phyloP scores from a whole-genome alignment of 2,329 filamentous ascomycete genomes.

The Aspergillus transmontanensis region DNA sequence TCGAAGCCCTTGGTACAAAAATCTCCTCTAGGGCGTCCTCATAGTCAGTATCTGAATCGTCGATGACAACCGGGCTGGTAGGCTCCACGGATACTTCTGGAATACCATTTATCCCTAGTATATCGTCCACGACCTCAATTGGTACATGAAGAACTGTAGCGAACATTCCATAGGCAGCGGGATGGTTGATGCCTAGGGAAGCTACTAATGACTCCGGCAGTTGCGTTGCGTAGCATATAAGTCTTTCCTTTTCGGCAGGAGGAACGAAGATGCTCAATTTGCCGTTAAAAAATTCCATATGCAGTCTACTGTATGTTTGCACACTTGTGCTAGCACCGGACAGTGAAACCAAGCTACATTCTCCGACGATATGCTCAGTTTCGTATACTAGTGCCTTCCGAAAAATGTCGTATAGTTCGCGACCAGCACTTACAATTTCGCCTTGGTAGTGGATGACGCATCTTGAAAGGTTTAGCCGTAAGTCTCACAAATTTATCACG shows the following conservation, averaged over 20 bases:
- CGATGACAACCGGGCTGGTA: too few relatives aligned
- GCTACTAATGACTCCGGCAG: background rate
- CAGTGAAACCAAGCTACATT: background rate
- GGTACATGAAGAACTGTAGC: constrained; percentile 5
- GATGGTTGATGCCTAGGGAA: background rate
- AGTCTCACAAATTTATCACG: background rate
- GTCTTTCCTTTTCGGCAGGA: background rate
- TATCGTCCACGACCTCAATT: constrained; percentile 1
- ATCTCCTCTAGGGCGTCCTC: too few relatives aligned
- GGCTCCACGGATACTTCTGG: background rate
- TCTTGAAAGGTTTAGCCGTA: background rate
- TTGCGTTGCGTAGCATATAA: constrained; percentile 9
- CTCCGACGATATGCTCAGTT: background rate
- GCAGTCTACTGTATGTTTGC: background rate
- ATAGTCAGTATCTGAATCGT: too few relatives aligned
- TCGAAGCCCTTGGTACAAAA: too few relatives aligned
- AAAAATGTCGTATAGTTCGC: background rate
- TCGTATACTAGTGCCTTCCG: background rate
- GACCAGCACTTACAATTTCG: background rate
- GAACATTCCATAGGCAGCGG: background rate
- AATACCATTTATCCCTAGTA: background rate
- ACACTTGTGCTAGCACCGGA: background rate
- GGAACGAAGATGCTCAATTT: constrained; percentile 8
- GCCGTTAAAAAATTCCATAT: background rate
- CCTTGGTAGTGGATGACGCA: background rate